Evolutionary conservation across 176 grass and related monocot species (phyloP).

Genomic region (Pontederia crassipes): DNA sequence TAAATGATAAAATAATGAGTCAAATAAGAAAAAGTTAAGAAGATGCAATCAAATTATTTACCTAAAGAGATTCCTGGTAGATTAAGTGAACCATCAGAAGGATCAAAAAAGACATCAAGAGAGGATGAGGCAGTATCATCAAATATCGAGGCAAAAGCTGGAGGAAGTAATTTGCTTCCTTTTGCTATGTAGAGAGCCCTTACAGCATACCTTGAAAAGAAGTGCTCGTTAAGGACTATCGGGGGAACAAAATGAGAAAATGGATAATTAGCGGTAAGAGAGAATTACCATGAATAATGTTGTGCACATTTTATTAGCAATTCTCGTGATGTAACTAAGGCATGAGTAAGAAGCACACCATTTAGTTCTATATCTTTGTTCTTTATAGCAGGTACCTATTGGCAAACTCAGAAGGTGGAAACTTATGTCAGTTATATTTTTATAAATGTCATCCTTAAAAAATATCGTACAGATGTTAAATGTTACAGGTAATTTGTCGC

Average conservation of each 20-base stretch:
- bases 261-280: conserved; percentile 1
- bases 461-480: neutral
- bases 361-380: conserved; percentile 72
- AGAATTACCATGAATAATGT: conserved; percentile 68
- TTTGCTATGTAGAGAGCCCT: conserved; percentile 74
- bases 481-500: conserved; percentile 21
- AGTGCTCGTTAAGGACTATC: conserved; percentile 19
- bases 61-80: conserved; percentile 79
- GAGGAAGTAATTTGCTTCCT: conserved; percentile 73
- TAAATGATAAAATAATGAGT: no score
- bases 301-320: conserved; percentile 77
- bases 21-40: neutral
- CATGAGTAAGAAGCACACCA: conserved; percentile 79
- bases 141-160: conserved; percentile 85
- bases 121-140: conserved; percentile 77
- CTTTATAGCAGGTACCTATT: conserved; percentile 60
- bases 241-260: neutral
- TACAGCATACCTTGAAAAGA: conserved; percentile 47
- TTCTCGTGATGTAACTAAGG: conserved; percentile 78
- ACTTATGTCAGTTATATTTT: neutral
- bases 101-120: conserved; percentile 94
- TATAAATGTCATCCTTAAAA: neutral
- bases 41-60: conserved; percentile 22
- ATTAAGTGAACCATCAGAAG: conserved; percentile 70
- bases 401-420: conserved; percentile 6